These are phyloP conservation scores for Suhomyces guaymorum DNA, from an alignment of 1,139 yeast species.

Conservation along the genomic window DNA sequence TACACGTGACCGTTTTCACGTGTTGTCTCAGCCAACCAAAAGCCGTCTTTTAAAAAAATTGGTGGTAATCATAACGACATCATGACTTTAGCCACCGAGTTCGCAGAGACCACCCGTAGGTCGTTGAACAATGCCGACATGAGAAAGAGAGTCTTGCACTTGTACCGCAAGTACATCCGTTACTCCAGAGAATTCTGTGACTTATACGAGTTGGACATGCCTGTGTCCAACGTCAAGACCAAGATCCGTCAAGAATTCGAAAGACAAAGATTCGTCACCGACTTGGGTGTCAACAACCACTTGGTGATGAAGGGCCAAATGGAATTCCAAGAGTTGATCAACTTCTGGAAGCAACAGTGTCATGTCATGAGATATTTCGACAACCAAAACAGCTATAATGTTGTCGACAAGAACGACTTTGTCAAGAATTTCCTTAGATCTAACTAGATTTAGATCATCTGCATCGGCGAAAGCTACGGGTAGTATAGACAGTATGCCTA, in stretches of 20 bases:
- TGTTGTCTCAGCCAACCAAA: constrained; percentile 30
- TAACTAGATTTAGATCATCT: constrained; percentile 6
- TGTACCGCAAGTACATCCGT: constrained; percentile 73
- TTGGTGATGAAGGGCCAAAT: constrained; percentile 81
- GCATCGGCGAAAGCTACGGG: constrained; percentile 6
- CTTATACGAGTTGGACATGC: constrained; percentile 78
- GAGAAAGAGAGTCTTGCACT: constrained; percentile 62
- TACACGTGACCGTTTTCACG: constrained; percentile 5
- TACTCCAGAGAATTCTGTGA: constrained; percentile 63
- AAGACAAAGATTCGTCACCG: constrained; percentile 73
- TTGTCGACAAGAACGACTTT: constrained; percentile 53
- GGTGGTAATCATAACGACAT: constrained; percentile 7
- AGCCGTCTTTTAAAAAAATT: constrained; percentile 21
- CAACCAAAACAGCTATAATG: constrained; percentile 56
- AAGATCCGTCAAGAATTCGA: constrained; percentile 89
- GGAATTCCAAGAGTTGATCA: constrained; percentile 87
- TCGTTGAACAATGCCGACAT: constrained; percentile 64
- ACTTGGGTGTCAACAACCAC: constrained; percentile 64
- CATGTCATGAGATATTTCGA: constrained; percentile 84
- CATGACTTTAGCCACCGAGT: constrained; percentile 75
- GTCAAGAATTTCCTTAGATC: constrained; percentile 69
- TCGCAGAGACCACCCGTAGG: constrained; percentile 79
- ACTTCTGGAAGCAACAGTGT: constrained; percentile 90
- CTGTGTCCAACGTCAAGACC: constrained; percentile 78
- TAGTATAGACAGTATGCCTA: not conserved